A percentile compares a stretch with the other conserved stretches of the same genome.
Evolutionary conservation across 1,284 basidiomycete genomes (phyloP).

Genomic region (Peniophora sp.): DNA sequence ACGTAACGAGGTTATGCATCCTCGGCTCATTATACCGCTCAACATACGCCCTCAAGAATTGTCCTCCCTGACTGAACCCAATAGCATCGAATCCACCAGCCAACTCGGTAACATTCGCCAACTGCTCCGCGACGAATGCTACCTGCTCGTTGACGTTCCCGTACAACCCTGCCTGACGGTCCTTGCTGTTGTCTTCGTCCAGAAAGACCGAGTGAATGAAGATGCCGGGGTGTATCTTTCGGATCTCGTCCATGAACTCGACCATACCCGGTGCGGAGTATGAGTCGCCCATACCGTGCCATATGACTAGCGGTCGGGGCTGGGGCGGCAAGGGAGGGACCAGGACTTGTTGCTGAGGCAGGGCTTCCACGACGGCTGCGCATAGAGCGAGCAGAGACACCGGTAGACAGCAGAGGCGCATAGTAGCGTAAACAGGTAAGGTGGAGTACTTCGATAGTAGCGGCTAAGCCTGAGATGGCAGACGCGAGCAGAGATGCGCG

Average conservation of each 20-base stretch:
- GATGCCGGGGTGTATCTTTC: constrained; percentile 73
- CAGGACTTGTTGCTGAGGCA: constrained; percentile 9
- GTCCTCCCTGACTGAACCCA: constrained; percentile 90
- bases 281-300: constrained; percentile 88
- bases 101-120: constrained; percentile 65
- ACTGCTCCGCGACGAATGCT: constrained; percentile 56
- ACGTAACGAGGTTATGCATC: constrained; percentile 83
- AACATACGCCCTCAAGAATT: constrained; percentile 87
- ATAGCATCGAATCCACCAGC: constrained; percentile 80
- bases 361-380: background rate
- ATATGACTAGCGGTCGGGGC: constrained; percentile 75
- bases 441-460: too few species aligned
- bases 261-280: constrained; percentile 62
- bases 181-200: constrained; percentile 57
- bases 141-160: constrained; percentile 77
- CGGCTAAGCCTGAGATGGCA: too few species aligned
- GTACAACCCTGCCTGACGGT: constrained; percentile 80
- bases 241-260: constrained; percentile 60
- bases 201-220: constrained; percentile 81
- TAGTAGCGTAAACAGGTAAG: background rate
- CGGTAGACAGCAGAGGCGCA: background rate
- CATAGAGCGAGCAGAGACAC: background rate
- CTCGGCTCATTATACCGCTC: constrained; percentile 78
- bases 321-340: background rate
- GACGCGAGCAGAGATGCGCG: background rate